Base-by-base conservation (phyloP, 2,329 filamentous ascomycete genomes). In the Fonsecaea multimorphosa region DNA sequence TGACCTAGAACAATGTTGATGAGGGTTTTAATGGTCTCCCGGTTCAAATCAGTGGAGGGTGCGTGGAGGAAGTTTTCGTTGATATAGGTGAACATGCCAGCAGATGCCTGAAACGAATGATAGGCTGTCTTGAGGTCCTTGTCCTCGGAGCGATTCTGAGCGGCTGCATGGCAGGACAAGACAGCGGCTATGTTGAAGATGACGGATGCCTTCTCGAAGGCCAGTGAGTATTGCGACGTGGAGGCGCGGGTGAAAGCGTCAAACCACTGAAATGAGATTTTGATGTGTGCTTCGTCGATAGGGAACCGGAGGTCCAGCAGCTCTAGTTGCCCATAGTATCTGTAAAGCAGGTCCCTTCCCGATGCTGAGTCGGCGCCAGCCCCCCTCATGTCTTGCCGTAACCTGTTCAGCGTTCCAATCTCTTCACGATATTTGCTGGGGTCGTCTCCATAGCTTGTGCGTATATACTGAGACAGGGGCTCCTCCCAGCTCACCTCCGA, bases 41-140 rank as follows among this genome's bases (percentile, higher is more conserved):
- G 84, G 77, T 93, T 98, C 55, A 99, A 81, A 75, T 99, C 95
- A n/a, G 92, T 93, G 8, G 93, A 97, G 0, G 96, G 95, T 1
- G 95, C 95, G 74, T 99, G 95, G 38, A 99, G 83, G 77, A 99
- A 99, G 81, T 99, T 99, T 80, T 99, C 95, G 79, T 99, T 99
- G 82, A 99, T 99, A 75, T 99, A 99, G 60, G 94, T 98, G 78
- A 98, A 99, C 95, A 99, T 99, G 81, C 95, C 95, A 9, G 95
- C 95, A 7, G 94, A 93, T 46, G 95, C 95, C 78, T 99, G 95
- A 81, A 98, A 98, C 22, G 93, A 97, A 78, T 99, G 94, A 77
- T 98, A 99, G 19, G 95, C 92, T 14, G 93, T 94, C 81, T 99
- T 99, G 76, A 98, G 86, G 36, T 94, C 94, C 5, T 91, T 86